phyloP scores from a whole-genome alignment of 306 rosid genomes.

The Rosa lucieae region DNA sequence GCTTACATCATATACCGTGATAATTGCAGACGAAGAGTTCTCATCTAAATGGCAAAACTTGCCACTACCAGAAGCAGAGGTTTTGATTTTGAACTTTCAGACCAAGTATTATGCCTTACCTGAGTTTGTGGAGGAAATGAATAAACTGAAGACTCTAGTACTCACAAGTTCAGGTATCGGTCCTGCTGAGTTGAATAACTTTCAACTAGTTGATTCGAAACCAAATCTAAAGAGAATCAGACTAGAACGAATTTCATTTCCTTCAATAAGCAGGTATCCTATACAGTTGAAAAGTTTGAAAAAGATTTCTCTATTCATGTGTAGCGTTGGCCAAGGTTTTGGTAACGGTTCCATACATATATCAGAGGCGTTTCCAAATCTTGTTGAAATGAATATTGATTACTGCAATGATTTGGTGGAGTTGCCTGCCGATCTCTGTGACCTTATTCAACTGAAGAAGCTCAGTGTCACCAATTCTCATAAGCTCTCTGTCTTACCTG shows the following conservation, averaged over 20 bases:
- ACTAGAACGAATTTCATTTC: constrained; percentile 52
- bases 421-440: constrained; percentile 46
- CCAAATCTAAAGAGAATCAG: constrained; percentile 44
- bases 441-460: constrained; percentile 35
- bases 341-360: constrained; percentile 20
- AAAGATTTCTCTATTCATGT: constrained; percentile 64
- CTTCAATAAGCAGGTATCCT: constrained; percentile 30
- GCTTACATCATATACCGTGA: background rate
- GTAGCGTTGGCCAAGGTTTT: constrained; percentile 51
- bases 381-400: constrained; percentile 57
- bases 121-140: constrained; percentile 48
- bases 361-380: constrained; percentile 44
- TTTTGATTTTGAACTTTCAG: constrained; percentile 50
- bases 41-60: constrained; percentile 48
- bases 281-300: constrained; percentile 39
- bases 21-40: constrained; percentile 56
- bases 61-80: constrained; percentile 48
- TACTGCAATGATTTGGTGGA: constrained; percentile 49
- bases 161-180: constrained; percentile 39
- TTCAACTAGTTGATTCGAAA: constrained; percentile 34
- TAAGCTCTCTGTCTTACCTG: constrained; percentile 43
- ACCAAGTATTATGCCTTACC: constrained; percentile 46
- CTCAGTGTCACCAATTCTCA: constrained; percentile 60
- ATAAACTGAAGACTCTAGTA: constrained; percentile 49
- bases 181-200: constrained; percentile 39